Conservation (phyloP, 148 eudicot genomes). For the Chenopodium suecicum region DNA sequence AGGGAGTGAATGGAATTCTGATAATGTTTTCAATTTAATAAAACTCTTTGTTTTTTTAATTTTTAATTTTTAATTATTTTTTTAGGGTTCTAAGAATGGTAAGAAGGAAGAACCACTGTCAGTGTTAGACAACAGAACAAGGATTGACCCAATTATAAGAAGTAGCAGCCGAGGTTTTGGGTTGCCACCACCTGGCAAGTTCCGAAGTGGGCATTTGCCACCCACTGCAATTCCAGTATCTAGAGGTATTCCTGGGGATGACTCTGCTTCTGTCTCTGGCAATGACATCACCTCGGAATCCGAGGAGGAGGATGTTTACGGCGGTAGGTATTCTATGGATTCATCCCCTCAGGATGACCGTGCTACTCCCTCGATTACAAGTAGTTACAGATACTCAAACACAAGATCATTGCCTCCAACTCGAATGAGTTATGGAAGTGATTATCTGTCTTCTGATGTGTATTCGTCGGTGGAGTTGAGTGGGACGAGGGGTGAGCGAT, state of each 20-base stretch:
- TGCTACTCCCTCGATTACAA: slow-evolving; percentile 26
- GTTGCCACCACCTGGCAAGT: slow-evolving; percentile 63
- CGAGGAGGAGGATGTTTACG: slow-evolving; percentile 63
- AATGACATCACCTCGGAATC: slow-evolving; percentile 56
- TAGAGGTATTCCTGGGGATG: slow-evolving; percentile 48
- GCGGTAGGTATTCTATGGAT: slow-evolving; percentile 72
- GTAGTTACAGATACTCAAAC: slow-evolving; percentile 33
- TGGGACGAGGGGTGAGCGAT: slow-evolving; percentile 41
- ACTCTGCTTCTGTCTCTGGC: slow-evolving; percentile 51
- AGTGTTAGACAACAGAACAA: slow-evolving; percentile 37
- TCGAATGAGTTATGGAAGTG: slow-evolving; percentile 53
- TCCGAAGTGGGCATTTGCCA: slow-evolving; percentile 63
- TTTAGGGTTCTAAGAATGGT: slow-evolving; percentile 49
- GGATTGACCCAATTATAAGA: slow-evolving; percentile 45
- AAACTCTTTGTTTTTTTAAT: background rate
- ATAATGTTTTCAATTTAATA: background rate
- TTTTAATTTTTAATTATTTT: too few relatives aligned
- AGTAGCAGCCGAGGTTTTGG: slow-evolving; percentile 49
- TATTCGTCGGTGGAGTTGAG: slow-evolving; percentile 69
- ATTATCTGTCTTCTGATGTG: slow-evolving; percentile 69
- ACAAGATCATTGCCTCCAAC: slow-evolving; percentile 30
- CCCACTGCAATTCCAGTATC: slow-evolving; percentile 51
- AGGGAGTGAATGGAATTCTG: background rate
- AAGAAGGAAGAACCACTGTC: slow-evolving; percentile 48
- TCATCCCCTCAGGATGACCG: slow-evolving; percentile 77